A percentile compares a stretch with the other conserved stretches of the same genome.
These are phyloP conservation scores for Colletotrichum sublineola DNA, from an alignment of 2,329 filamentous ascomycete genomes.

Conservation along the genomic window DNA sequence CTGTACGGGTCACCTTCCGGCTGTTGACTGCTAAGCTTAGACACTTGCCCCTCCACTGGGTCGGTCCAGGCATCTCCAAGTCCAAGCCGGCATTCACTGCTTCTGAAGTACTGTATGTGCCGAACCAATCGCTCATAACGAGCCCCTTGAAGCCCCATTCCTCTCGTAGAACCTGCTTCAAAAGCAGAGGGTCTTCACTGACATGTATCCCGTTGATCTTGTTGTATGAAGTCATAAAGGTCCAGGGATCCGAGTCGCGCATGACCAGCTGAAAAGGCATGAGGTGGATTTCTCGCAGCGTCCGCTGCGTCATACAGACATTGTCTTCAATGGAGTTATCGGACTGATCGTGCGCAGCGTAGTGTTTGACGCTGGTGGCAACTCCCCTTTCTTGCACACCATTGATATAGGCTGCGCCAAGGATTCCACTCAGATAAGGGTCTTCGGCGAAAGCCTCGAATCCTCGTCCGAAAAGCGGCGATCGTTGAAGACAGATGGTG, in stretches of 20 bases:
- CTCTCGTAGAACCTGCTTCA: conserved; percentile 64
- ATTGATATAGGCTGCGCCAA: conserved; percentile 58
- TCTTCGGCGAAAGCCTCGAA: conserved; percentile 64
- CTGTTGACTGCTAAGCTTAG: conserved; percentile 33
- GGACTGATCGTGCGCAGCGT: conserved; percentile 51
- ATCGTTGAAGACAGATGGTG: conserved; percentile 63
- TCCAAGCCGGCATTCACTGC: conserved; percentile 66
- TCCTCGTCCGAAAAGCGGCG: conserved; percentile 61
- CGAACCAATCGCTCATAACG: conserved; percentile 71
- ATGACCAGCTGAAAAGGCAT: conserved; percentile 70
- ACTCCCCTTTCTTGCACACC: conserved; percentile 60
- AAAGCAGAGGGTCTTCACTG: conserved; percentile 64
- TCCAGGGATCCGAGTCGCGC: conserved; percentile 63
- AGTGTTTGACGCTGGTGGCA: conserved; percentile 61
- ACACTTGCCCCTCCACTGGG: conserved; percentile 51
- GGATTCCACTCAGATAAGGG: conserved; percentile 59
- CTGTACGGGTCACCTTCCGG: conserved; percentile 27
- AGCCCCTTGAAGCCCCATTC: conserved; percentile 71
- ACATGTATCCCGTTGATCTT: conserved; percentile 69
- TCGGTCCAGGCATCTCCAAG: conserved; percentile 71
- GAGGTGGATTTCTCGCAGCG: conserved; percentile 64
- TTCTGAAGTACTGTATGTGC: conserved; percentile 67
- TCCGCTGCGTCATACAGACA: conserved; percentile 48
- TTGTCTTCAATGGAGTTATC: conserved; percentile 45
- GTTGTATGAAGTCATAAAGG: conserved; percentile 72